Conservation (phyloP, 2,329 filamentous ascomycete genomes). For the Ceratocystis lukuohia region DNA sequence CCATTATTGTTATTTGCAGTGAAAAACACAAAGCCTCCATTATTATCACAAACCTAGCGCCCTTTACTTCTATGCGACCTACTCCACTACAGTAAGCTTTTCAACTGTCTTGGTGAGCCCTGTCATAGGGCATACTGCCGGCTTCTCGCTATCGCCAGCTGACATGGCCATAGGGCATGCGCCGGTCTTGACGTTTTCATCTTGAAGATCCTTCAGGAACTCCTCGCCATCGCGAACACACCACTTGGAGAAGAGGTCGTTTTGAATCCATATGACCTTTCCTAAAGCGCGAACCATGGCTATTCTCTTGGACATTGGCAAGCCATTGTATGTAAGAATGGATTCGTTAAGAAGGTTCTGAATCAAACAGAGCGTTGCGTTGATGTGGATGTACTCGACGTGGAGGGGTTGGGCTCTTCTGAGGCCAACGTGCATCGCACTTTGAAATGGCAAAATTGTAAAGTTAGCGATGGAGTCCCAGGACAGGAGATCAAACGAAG, state of each 20-base stretch:
- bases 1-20: not conserved
- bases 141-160: not conserved
- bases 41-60: not conserved
- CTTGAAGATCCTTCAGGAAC: slow-evolving; percentile 25
- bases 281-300: slow-evolving; percentile 61
- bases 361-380: slow-evolving; percentile 57
- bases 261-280: slow-evolving; percentile 81
- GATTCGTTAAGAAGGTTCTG: slow-evolving; percentile 67
- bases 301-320: slow-evolving; percentile 55
- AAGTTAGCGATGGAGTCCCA: not conserved
- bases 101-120: slow-evolving; percentile 5
- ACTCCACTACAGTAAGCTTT: slow-evolving; percentile 8
- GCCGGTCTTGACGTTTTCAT: not conserved
- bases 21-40: not conserved
- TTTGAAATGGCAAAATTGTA: slow-evolving; percentile 22
- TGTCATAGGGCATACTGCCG: slow-evolving; percentile 8
- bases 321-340: slow-evolving; percentile 55
- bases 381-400: slow-evolving; percentile 69
- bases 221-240: slow-evolving; percentile 58
- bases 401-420: slow-evolving; percentile 59
- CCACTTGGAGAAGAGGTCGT: slow-evolving; percentile 76
- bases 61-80: not conserved
- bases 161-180: slow-evolving; percentile 4
- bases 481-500: not conserved
- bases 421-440: slow-evolving; percentile 69